These are phyloP conservation scores for Musa beccarii DNA, from an alignment of 176 grass and related monocot genomes.

Conservation along the genomic window DNA sequence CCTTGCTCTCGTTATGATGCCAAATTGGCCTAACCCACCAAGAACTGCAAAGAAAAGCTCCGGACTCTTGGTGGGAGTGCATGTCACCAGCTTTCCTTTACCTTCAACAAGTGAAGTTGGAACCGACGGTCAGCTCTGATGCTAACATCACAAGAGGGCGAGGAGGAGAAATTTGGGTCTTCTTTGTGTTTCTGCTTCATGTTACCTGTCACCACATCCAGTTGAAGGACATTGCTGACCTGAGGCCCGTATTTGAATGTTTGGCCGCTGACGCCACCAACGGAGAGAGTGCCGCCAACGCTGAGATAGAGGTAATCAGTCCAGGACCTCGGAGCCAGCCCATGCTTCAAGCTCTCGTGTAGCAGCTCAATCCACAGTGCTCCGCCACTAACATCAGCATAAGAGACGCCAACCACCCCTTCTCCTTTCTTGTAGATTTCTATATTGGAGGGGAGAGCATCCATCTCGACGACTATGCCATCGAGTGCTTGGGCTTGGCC, in stretches of 20 bases:
- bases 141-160: no score
- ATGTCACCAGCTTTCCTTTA: constrained; percentile 58
- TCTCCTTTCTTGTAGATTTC: constrained; percentile 41
- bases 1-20: constrained; percentile 88
- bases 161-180: neutral
- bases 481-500: constrained; percentile 79
- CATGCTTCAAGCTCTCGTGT: constrained; percentile 67
- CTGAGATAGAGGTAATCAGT: constrained; percentile 21
- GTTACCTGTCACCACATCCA: constrained; percentile 81
- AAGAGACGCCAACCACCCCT: constrained; percentile 16
- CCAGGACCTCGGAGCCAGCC: constrained; percentile 77
- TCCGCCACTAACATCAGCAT: constrained; percentile 63
- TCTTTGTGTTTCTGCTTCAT: neutral
- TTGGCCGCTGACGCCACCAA: neutral
- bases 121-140: neutral
- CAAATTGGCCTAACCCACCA: constrained; percentile 84
- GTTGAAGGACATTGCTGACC: constrained; percentile 55
- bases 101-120: constrained; percentile 33
- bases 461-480: constrained; percentile 91
- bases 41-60: constrained; percentile 79
- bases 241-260: neutral
- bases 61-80: constrained; percentile 51
- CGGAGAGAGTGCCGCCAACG: neutral
- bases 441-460: constrained; percentile 57
- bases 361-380: constrained; percentile 79